Evolutionary conservation across 768 basidiomycete genomes (phyloP), one percentile per base, ranked within the genome.

Genomic region (Tylopilus vinaceipallidus): DNA sequence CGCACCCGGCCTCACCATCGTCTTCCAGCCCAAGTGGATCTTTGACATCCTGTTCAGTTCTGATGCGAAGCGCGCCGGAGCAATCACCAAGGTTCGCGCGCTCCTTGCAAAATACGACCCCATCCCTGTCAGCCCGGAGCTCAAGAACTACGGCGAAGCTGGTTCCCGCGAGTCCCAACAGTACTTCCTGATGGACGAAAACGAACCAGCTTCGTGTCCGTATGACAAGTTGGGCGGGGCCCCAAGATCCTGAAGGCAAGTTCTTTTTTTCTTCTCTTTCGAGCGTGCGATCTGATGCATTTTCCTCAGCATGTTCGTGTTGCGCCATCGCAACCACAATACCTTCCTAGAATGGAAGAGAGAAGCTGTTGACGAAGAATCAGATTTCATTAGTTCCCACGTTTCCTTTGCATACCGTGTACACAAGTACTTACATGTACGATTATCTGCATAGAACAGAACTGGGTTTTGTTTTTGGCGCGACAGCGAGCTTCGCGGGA

Each of bases 1-100:
- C n/a, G 46, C 59, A 19, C 49, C 52, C 6, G 43, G 59, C 8
- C 38, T 61, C 36, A 60, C 59, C 29, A 51, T 61, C n/a, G 59
- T 61, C 9, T 57, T 60, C 49, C 59, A 61, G 24, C 59, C 59
- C 13, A 61, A 60, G 30, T 60, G 59, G 59, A 60, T 57, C 35
- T 60, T 60, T 17, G 55, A 60, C 41, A 57, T 60, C 17, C 43
- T 57, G n/a, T 60, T 61, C 37, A 61, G 49, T 43, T 51, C 22
- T 11, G 55, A 54, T 7, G 59, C 55, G 13, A 60, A 60, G 45
- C 50, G 59, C 9, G 38, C 50, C 12, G 53, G 55, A 29, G 59
- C 59, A 10, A 49, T 61, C 14, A 16, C 35, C 7, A 60, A 60
- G 33, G 59, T 60, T 27, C 51, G 59, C 6, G 16, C 49, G 6